Evolutionary conservation across 164 flowering plant species (phyloP).

Genomic region (Malania oleifera): DNA sequence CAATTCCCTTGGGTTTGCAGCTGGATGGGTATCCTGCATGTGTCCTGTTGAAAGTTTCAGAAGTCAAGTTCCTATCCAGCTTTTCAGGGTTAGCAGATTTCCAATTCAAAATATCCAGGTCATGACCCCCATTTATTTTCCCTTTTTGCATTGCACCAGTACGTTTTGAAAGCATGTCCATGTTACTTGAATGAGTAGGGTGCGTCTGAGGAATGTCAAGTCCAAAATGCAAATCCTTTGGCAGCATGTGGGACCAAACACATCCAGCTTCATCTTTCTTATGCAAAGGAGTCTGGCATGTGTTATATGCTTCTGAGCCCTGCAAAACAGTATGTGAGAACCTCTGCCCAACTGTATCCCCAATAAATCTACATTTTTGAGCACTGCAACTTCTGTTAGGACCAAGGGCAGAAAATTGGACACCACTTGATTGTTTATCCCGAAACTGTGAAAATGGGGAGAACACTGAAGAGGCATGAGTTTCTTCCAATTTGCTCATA

Average conservation of each 20-base stretch:
- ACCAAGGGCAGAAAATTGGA: constrained; percentile 22
- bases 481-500: constrained; percentile 18
- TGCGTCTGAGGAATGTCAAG: constrained; percentile 16
- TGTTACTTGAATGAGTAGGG: constrained; percentile 15
- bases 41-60: constrained; percentile 18
- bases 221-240: constrained; percentile 18
- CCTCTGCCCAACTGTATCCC: constrained; percentile 14
- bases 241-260: constrained; percentile 21
- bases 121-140: constrained; percentile 11
- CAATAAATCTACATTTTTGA: constrained; percentile 26
- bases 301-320: constrained; percentile 19
- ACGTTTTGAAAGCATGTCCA: constrained; percentile 10
- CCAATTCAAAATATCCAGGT: constrained; percentile 13
- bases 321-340: constrained; percentile 20
- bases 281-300: constrained; percentile 17
- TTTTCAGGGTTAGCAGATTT: constrained; percentile 20
- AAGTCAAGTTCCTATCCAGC: constrained; percentile 13
- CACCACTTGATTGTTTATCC: constrained; percentile 20
- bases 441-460: constrained; percentile 16
- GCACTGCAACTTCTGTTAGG: constrained; percentile 17
- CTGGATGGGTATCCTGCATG: constrained; percentile 17
- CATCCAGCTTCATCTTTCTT: constrained; percentile 20
- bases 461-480: constrained; percentile 18
- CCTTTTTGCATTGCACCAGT: constrained; percentile 16
- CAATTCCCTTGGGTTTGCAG: constrained; percentile 21